These are phyloP conservation scores for Fusarium piperis DNA, from an alignment of 2,329 filamentous ascomycete species.

Conservation along the genomic window DNA sequence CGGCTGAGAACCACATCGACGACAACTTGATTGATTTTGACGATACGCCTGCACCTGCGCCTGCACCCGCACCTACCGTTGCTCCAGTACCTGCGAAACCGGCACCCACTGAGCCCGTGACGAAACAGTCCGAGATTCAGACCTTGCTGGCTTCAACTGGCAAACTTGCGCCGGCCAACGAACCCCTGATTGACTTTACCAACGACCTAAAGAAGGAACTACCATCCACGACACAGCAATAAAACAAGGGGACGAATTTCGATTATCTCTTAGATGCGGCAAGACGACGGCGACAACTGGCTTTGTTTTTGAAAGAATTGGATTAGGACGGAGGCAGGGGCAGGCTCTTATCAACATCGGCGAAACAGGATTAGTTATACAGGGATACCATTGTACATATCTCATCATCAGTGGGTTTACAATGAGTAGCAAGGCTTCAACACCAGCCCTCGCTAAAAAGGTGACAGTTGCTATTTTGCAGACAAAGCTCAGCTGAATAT, in stretches of 20 bases:
- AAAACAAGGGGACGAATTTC: conserved; percentile 29
- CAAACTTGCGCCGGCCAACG: conserved; percentile 50
- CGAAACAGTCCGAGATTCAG: conserved; percentile 52
- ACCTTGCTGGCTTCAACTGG: conserved; percentile 59
- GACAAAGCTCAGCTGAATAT: conserved; percentile 17
- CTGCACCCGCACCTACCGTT: neutral
- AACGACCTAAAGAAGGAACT: conserved; percentile 63
- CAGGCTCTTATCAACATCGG: conserved; percentile 40
- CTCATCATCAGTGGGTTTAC: conserved; percentile 37
- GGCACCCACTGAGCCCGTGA: neutral
- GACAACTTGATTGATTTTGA: conserved; percentile 68
- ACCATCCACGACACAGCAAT: conserved; percentile 46
- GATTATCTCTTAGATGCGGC: conserved; percentile 23
- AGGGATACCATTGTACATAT: conserved; percentile 39
- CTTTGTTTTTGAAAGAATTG: conserved; percentile 33
- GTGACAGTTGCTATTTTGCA: conserved; percentile 21
- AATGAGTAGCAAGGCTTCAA: conserved; percentile 43
- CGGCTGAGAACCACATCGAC: conserved; percentile 26
- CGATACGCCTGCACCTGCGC: conserved; percentile 40
- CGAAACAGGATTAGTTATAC: conserved; percentile 39
- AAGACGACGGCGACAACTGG: conserved; percentile 19
- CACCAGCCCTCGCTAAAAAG: conserved; percentile 26
- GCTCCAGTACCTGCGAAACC: conserved; percentile 1
- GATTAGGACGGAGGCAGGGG: conserved; percentile 27
- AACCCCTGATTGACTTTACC: conserved; percentile 66